Conservation (phyloP, 805 yeast species). For the Isabelozyma pseudorhagii region DNA sequence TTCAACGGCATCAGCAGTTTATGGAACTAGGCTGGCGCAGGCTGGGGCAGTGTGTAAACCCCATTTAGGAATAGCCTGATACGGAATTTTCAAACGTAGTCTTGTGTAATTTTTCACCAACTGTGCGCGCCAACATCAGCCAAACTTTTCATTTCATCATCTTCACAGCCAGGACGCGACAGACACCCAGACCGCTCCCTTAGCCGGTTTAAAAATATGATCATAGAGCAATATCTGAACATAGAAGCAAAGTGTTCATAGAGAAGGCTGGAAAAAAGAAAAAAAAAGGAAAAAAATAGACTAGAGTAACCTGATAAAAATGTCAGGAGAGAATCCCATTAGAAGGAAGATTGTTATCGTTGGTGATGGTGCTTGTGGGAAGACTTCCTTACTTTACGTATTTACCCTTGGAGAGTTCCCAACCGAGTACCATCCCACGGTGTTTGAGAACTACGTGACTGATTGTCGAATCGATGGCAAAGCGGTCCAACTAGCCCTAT, state of each 20-base stretch:
- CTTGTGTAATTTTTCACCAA: background rate
- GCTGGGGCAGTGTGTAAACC: background rate
- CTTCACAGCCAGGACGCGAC: no score
- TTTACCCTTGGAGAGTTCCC: constrained; percentile 93
- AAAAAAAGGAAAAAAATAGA: no score
- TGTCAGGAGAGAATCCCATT: constrained; percentile 20
- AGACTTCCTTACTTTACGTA: constrained; percentile 85
- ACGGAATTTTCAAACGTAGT: background rate
- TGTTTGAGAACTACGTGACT: constrained; percentile 90
- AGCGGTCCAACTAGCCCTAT: constrained; percentile 79
- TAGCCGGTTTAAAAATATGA: no score
- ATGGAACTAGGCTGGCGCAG: background rate
- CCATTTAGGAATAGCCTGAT: background rate
- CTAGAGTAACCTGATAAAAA: background rate
- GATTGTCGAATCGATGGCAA: constrained; percentile 94
- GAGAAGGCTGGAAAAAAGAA: background rate
- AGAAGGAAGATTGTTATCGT: constrained; percentile 78
- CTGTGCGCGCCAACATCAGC: no score
- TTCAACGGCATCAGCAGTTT: background rate
- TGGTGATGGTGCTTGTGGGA: constrained; percentile 96
- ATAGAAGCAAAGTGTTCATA: background rate
- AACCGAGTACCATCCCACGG: constrained; percentile 89
- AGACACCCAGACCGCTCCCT: no score
- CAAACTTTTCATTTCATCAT: no score
- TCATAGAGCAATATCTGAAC: background rate